Evolutionary conservation across 2,329 filamentous ascomycete species (phyloP).

Genomic region (Ceratocystis harringtonii): DNA sequence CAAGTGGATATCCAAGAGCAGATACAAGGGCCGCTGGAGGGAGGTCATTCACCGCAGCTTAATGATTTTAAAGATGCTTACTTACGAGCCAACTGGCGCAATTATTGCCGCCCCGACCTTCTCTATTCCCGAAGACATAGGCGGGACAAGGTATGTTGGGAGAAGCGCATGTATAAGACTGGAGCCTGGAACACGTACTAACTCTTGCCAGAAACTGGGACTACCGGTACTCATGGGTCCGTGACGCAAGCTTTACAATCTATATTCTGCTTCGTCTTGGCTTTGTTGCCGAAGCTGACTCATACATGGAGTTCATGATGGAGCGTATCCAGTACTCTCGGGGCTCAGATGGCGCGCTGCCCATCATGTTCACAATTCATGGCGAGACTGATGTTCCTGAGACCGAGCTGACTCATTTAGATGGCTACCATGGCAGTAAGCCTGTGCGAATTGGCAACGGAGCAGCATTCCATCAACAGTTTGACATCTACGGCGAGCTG

Average conservation of each 20-base stretch:
- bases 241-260: constrained; percentile 63
- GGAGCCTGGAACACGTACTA: constrained; percentile 1
- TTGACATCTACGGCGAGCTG: constrained; percentile 67
- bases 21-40: constrained; percentile 56
- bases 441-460: constrained; percentile 67
- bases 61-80: constrained; percentile 61
- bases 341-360: constrained; percentile 45
- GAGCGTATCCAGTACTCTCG: constrained; percentile 50
- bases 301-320: constrained; percentile 66
- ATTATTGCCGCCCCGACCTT: constrained; percentile 66
- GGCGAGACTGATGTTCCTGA: constrained; percentile 63
- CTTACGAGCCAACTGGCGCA: constrained; percentile 63
- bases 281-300: constrained; percentile 59
- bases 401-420: constrained; percentile 50
- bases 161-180: background rate
- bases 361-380: constrained; percentile 70
- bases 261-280: constrained; percentile 65
- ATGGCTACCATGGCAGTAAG: constrained; percentile 54
- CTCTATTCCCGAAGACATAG: constrained; percentile 59
- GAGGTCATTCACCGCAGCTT: constrained; percentile 57
- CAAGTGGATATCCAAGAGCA: constrained; percentile 55
- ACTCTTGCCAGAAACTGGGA: constrained; percentile 44
- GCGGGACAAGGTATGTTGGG: constrained; percentile 35
- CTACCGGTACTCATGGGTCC: constrained; percentile 64
- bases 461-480: constrained; percentile 59